Conservation (phyloP, 176 grass and related monocot species). For the Rhipidocladum racemiflorum region DNA sequence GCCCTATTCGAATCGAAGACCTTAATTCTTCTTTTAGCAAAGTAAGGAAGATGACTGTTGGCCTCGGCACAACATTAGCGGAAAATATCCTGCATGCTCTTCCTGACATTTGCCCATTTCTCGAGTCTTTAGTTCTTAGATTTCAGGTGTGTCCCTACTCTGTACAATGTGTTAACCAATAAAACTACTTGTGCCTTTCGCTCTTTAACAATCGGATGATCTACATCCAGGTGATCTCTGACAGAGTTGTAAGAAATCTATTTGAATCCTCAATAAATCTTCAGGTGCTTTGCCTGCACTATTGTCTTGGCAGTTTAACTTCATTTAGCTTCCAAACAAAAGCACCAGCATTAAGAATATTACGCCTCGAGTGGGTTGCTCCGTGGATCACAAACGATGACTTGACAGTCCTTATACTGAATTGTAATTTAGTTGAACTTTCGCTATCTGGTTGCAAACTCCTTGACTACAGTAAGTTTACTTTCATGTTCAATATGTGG, state of each 20-base stretch:
- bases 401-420: conserved; percentile 50
- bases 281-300: conserved; percentile 49
- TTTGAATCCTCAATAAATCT: conserved; percentile 58
- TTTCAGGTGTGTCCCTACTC: conserved; percentile 63
- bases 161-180: neutral
- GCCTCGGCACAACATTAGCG: conserved; percentile 66
- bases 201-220: conserved; percentile 19
- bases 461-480: conserved; percentile 67
- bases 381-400: conserved; percentile 81
- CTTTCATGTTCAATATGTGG: neutral
- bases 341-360: conserved; percentile 32
- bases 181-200: neutral
- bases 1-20: conserved; percentile 44
- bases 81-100: conserved; percentile 58
- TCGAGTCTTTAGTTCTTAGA: conserved; percentile 63
- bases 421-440: conserved; percentile 65
- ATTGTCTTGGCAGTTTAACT: conserved; percentile 60
- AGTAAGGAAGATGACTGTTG: conserved; percentile 57
- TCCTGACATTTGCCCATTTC: conserved; percentile 62
- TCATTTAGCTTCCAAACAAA: conserved; percentile 46
- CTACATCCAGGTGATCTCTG: conserved; percentile 65
- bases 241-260: conserved; percentile 52
- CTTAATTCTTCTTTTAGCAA: conserved; percentile 46
- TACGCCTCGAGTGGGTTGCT: conserved; percentile 67
- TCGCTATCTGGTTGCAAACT: conserved; percentile 73